These are phyloP conservation scores for Inonotus hispidus DNA, from an alignment of 1,284 basidiomycete genomes.

Conservation along the genomic window DNA sequence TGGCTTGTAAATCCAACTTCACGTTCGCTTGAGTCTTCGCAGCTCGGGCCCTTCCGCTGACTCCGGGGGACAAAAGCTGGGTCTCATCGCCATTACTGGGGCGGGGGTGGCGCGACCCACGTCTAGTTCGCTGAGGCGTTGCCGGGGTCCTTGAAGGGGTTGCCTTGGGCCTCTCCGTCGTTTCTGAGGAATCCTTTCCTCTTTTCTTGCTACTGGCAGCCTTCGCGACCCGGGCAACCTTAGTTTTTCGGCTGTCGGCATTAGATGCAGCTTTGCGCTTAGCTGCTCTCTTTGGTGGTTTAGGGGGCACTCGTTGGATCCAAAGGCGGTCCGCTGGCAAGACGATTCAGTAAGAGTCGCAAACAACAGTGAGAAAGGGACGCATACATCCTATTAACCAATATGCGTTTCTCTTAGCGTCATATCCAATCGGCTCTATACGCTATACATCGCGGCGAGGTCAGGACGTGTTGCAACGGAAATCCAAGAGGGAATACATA, in stretches of 20 bases:
- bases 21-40: conserved; percentile 68
- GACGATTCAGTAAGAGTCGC: conserved; percentile 5
- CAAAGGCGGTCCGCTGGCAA: conserved; percentile 71
- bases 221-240: neutral
- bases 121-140: neutral
- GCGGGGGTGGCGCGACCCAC: neutral
- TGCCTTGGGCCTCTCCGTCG: neutral
- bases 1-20: conserved; percentile 62
- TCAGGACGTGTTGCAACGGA: neutral
- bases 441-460: conserved; percentile 42
- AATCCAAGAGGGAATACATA: conserved; percentile 32
- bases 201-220: neutral
- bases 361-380: neutral
- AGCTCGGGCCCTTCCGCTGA: conserved; percentile 43
- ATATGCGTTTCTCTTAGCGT: conserved; percentile 76
- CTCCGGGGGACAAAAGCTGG: conserved; percentile 22
- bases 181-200: neutral
- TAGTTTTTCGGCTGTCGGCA: conserved; percentile 7
- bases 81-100: conserved; percentile 11
- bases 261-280: conserved; percentile 48
- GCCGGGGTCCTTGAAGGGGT: neutral
- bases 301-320: conserved; percentile 71
- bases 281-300: conserved; percentile 35
- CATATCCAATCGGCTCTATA: conserved; percentile 84
- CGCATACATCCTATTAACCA: conserved; percentile 80